phyloP scores from a whole-genome alignment of 2,329 filamentous ascomycete species.

The Diaporthe sp. region DNA sequence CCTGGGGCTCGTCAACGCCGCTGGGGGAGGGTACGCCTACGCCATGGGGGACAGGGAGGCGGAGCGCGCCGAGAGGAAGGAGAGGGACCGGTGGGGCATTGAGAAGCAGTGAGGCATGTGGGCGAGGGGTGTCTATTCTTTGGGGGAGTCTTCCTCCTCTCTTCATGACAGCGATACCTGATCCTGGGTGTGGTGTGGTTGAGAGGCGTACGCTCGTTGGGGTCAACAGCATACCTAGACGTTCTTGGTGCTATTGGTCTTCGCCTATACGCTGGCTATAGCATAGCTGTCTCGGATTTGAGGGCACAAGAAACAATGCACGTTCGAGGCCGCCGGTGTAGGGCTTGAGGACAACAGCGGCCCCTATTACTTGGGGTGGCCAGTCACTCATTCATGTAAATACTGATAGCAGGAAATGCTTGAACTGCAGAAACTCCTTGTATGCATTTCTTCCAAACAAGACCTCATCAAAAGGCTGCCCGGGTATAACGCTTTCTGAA shows the following conservation, averaged over 20 bases:
- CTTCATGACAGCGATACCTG: not conserved
- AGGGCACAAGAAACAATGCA: slow-evolving; percentile 2
- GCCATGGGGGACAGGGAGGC: slow-evolving; percentile 62
- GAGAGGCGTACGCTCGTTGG: not conserved
- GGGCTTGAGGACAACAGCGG: not conserved
- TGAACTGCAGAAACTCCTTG: not conserved
- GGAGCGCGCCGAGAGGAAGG: slow-evolving; percentile 62
- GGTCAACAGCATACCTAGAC: too few relatives aligned
- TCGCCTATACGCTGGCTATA: not conserved
- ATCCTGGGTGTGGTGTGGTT: not conserved
- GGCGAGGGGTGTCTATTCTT: not conserved
- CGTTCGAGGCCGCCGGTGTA: not conserved
- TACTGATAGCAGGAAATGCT: not conserved
- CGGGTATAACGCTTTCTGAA: slow-evolving; percentile 14
- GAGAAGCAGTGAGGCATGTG: slow-evolving; percentile 41
- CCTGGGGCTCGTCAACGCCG: slow-evolving; percentile 62
- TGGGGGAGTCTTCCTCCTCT: not conserved
- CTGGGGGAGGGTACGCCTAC: slow-evolving; percentile 67
- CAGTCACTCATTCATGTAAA: not conserved
- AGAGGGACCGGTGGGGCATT: slow-evolving; percentile 66
- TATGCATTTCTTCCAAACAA: not conserved
- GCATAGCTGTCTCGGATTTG: not conserved
- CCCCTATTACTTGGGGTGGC: not conserved
- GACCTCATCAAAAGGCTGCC: not conserved
- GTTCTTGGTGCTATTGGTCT: not conserved